Evolutionary conservation across 352 stramenopile species (phyloP).

Genomic region (Halophytophthora batemanensis): DNA sequence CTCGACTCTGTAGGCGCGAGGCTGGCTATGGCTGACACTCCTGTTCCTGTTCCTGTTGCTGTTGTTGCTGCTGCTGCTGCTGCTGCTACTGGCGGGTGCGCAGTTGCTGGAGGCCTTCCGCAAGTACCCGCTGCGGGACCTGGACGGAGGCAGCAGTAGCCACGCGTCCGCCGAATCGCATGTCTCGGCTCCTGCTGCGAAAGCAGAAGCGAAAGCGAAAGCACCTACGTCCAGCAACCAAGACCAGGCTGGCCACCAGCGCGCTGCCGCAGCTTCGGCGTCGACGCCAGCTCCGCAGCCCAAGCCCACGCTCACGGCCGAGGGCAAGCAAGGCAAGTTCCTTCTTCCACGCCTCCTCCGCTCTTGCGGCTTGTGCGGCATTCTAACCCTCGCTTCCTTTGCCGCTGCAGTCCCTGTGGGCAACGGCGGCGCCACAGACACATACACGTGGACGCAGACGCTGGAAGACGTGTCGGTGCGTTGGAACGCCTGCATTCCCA

Average conservation of each 20-base stretch:
- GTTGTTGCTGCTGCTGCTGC: no score
- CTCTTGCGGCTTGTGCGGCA: neutral
- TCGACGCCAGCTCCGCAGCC: neutral
- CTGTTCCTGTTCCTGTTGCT: no score
- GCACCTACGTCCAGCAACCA: neutral
- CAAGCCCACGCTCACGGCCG: slow-evolving; percentile 28
- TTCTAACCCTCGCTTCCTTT: neutral
- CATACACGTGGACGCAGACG: slow-evolving; percentile 98
- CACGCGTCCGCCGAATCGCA: neutral
- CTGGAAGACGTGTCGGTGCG: slow-evolving; percentile 92
- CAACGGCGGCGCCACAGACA: slow-evolving; percentile 84
- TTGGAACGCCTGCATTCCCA: neutral
- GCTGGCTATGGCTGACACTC: no score
- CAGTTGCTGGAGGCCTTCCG: slow-evolving; percentile 61
- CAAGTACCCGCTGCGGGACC: slow-evolving; percentile 57
- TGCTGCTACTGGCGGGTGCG: neutral
- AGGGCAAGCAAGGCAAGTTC: slow-evolving; percentile 69
- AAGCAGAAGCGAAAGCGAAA: neutral
- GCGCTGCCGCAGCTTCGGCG: neutral
- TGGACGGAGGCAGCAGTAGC: slow-evolving; percentile 30
- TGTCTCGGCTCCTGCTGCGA: no score
- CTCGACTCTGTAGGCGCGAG: neutral
- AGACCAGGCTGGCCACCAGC: no score
- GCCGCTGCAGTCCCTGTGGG: slow-evolving; percentile 69
- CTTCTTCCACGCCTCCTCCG: neutral